Conservation (phyloP, 345 rosid genomes). For the Syzygium grande region DNA sequence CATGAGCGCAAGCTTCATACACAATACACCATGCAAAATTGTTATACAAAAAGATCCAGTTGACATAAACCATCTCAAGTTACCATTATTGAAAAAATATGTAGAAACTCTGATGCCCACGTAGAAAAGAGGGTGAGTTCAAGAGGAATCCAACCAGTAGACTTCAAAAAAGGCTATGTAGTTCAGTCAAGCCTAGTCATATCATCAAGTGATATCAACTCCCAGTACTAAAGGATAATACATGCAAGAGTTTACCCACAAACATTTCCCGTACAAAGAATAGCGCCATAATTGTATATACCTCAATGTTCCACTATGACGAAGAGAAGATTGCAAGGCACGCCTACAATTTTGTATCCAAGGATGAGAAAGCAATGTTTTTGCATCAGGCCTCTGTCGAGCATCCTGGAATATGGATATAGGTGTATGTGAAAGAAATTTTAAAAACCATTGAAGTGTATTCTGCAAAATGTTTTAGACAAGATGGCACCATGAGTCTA, state of each 20-base stretch:
- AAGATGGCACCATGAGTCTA: background rate
- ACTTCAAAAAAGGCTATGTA: background rate
- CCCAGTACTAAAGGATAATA: background rate
- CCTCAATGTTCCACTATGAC: constrained; percentile 80
- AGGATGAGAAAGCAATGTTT: constrained; percentile 96
- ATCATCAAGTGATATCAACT: background rate
- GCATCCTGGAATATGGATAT: constrained; percentile 63
- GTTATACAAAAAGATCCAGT: background rate
- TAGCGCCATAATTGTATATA: constrained; percentile 1
- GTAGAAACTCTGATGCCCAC: background rate
- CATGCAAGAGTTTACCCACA: background rate
- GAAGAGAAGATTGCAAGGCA: constrained; percentile 82
- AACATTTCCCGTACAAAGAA: background rate
- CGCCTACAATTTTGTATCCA: constrained; percentile 92
- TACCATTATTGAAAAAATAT: background rate
- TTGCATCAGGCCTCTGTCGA: constrained; percentile 98
- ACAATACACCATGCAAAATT: background rate
- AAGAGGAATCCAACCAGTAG: background rate
- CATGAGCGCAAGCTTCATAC: background rate
- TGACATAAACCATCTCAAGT: background rate
- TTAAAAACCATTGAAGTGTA: background rate
- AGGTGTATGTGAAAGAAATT: background rate
- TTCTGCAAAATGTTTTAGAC: background rate
- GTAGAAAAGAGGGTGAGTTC: background rate
- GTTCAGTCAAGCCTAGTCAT: background rate